Evolutionary conservation across 805 yeast genomes (phyloP), one percentile per base, ranked within the genome.

Genomic region (Suhomyces faveliae): DNA sequence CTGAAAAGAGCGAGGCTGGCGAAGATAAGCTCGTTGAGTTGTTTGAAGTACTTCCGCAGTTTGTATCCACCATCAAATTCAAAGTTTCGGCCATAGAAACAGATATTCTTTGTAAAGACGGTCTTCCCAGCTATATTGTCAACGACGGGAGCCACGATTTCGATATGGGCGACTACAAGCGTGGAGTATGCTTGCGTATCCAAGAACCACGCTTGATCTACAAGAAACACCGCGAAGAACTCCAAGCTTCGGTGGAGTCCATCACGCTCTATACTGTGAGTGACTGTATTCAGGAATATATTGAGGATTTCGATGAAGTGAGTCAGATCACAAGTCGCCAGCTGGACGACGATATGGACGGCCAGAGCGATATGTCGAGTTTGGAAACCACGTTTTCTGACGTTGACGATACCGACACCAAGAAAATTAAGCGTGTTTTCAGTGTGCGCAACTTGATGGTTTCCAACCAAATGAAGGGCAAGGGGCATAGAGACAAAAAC

Each of bases 71-170:
- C 4, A 46, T 72, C 23, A 63, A 61, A 48, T 33, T 68, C 13
- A 57, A 57, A n/a, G 51, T 67, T 6, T 44, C 62, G 3, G 51
- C 57, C 25, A 30, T 71, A 12, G 68, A 66, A 51, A 59, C 66
- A 1, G 69, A 68, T 40, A 60, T 73, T 3, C 59, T 68, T 11
- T 72, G 77, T 51, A 71, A 70, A 44, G 77, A 73, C 46, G 67
- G 67, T 7, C 56, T 73, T 13, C 78, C 78, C 0, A 58, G 62
- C 44, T 67, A 66, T 43, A 46, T 51, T 2, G 51, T 66, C 10
- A 68, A 67, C 40, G 41, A 61, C 1, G 57, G 55, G 1, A 51
- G n/a, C n/a, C n/a, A 64, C 20, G 61, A 67, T 5, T 51, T 68
- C 21, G 70, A 73, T 47, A 54, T 73, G 41, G 67, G 66, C 5